A percentile compares a stretch with the other conserved stretches of the same genome.
phyloP scores from a whole-genome alignment of 164 flowering plant species.

The Chimonanthus praecox region DNA sequence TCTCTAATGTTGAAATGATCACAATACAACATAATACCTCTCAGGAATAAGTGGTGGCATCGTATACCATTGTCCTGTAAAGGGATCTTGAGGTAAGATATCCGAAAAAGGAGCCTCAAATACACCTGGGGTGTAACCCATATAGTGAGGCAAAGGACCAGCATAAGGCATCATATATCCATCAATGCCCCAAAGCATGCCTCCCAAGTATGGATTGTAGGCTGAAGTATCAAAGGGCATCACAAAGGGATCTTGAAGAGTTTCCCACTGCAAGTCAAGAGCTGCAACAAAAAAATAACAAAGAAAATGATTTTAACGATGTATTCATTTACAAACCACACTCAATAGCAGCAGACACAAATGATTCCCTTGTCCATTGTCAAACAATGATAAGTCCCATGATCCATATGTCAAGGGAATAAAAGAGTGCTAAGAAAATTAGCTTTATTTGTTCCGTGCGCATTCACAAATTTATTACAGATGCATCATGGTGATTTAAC shows the following conservation, averaged over 20 bases:
- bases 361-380: too few relatives aligned
- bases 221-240: conserved; percentile 57
- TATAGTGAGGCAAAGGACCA: conserved; percentile 49
- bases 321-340: too few relatives aligned
- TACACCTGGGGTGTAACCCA: conserved; percentile 57
- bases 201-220: conserved; percentile 67
- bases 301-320: neutral
- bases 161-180: conserved; percentile 49
- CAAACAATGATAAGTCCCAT: too few relatives aligned
- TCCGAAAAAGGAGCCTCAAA: conserved; percentile 50
- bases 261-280: conserved; percentile 27
- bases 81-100: conserved; percentile 62
- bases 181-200: conserved; percentile 72
- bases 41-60: conserved; percentile 51
- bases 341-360: too few relatives aligned
- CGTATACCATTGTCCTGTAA: conserved; percentile 51
- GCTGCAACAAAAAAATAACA: conserved; percentile 16
- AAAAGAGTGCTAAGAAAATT: too few relatives aligned
- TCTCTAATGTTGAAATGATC: too few relatives aligned
- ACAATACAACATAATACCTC: conserved; percentile 25
- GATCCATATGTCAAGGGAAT: too few relatives aligned
- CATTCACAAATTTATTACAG: too few relatives aligned
- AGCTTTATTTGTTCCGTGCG: too few relatives aligned
- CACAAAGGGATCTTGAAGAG: conserved; percentile 48
- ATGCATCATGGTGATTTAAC: too few relatives aligned